phyloP scores from a whole-genome alignment of 148 eudicot species.

The Rhododendron williamsianum region DNA sequence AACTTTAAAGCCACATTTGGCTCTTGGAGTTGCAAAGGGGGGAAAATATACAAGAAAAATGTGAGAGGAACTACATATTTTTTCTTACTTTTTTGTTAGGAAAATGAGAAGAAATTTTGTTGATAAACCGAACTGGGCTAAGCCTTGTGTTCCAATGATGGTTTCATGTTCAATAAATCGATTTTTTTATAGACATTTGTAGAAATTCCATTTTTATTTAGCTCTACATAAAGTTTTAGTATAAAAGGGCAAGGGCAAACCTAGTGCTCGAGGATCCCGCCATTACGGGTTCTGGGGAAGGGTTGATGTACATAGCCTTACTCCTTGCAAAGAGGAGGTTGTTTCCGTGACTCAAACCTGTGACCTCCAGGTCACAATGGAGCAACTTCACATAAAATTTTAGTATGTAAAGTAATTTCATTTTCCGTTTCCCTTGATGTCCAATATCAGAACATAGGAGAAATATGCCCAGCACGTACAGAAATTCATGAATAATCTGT shows the following conservation, averaged over 20 bases:
- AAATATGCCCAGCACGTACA: background rate
- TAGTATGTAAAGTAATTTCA: background rate
- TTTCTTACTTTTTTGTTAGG: background rate
- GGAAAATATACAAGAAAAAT: background rate
- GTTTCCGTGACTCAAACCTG: too few species aligned
- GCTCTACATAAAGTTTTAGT: background rate
- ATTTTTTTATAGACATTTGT: background rate
- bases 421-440: background rate
- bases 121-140: background rate
- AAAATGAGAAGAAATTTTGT: background rate
- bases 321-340: too few species aligned
- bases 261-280: too few species aligned
- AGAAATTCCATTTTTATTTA: background rate
- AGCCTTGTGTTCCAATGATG: background rate
- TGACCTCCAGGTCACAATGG: too few species aligned
- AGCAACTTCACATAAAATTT: background rate
- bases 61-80: background rate
- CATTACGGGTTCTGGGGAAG: too few species aligned
- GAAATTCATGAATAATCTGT: background rate
- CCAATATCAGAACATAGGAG: background rate
- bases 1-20: background rate
- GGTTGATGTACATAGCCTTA: too few species aligned
- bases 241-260: too few species aligned
- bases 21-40: background rate
- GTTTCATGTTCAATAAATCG: background rate